Evolutionary conservation across 208 protist species (phyloP).

Genomic region (Trypanosoma boissoni): DNA sequence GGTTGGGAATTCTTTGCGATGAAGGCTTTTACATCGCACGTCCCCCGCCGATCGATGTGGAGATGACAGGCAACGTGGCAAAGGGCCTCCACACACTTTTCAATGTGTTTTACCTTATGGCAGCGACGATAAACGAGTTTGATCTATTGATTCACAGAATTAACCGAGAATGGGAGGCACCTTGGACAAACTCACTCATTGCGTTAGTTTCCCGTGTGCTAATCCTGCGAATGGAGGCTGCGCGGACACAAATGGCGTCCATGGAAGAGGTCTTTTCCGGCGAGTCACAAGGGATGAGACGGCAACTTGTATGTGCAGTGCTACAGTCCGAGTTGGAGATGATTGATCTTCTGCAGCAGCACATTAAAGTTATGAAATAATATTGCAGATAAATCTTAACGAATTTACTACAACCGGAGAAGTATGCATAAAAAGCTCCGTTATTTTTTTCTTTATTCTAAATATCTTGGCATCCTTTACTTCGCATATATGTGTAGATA

Average conservation of each 20-base stretch:
- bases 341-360: slow-evolving; percentile 21
- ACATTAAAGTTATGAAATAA: slow-evolving; percentile 5
- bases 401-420: slow-evolving; percentile 18
- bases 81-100: slow-evolving; percentile 35
- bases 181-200: slow-evolving; percentile 19
- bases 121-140: slow-evolving; percentile 13
- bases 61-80: slow-evolving; percentile 4
- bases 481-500: neutral
- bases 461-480: neutral
- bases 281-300: slow-evolving; percentile 14
- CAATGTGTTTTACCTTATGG: slow-evolving; percentile 40
- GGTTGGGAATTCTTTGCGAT: slow-evolving; percentile 74
- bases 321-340: slow-evolving; percentile 51
- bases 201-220: slow-evolving; percentile 10
- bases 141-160: slow-evolving; percentile 34
- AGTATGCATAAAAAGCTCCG: neutral
- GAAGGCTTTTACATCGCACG: slow-evolving; percentile 72
- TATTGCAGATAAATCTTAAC: neutral
- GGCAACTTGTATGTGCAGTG: slow-evolving; percentile 29
- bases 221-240: slow-evolving; percentile 17
- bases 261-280: slow-evolving; percentile 4
- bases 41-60: slow-evolving; percentile 21
- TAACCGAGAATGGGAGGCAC: slow-evolving; percentile 41
- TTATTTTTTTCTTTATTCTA: neutral
- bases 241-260: slow-evolving; percentile 4